Evolutionary conservation across 2,329 filamentous ascomycete genomes (phyloP).

Genomic region (Knufia fluminis): DNA sequence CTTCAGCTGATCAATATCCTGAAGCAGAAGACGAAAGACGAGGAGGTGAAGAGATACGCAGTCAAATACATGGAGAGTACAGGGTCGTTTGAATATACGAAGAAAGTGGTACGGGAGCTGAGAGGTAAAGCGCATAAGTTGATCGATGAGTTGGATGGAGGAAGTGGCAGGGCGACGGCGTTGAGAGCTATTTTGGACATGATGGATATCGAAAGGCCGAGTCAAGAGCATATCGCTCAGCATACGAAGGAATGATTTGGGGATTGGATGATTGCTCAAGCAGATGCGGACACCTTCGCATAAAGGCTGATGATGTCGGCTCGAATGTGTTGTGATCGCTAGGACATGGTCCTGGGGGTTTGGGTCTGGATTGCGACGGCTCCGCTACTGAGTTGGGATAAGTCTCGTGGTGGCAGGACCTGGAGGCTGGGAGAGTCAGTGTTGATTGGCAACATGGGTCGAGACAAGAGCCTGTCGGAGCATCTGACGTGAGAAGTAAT

Average conservation of each 20-base stretch:
- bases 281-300: no score
- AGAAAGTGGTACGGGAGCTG: constrained; percentile 55
- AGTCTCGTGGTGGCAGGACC: no score
- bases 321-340: no score
- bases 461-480: no score
- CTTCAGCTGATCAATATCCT: constrained; percentile 77
- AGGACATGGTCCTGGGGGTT: no score
- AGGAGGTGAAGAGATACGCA: constrained; percentile 84
- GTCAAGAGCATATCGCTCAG: constrained; percentile 4
- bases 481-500: no score
- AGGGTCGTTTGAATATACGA: constrained; percentile 81
- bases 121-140: constrained; percentile 54
- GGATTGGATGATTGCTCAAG: no score
- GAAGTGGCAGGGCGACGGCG: constrained; percentile 44
- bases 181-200: constrained; percentile 61
- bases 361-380: no score
- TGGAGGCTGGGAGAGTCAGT: no score
- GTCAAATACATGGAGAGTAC: constrained; percentile 83
- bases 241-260: not conserved
- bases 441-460: no score
- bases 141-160: constrained; percentile 54
- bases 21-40: constrained; percentile 76
- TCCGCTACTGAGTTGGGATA: no score
- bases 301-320: no score
- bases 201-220: constrained; percentile 33